Base-by-base conservation (phyloP, 1,139 yeast genomes). In the Scheffersomyces illinoinensis region DNA sequence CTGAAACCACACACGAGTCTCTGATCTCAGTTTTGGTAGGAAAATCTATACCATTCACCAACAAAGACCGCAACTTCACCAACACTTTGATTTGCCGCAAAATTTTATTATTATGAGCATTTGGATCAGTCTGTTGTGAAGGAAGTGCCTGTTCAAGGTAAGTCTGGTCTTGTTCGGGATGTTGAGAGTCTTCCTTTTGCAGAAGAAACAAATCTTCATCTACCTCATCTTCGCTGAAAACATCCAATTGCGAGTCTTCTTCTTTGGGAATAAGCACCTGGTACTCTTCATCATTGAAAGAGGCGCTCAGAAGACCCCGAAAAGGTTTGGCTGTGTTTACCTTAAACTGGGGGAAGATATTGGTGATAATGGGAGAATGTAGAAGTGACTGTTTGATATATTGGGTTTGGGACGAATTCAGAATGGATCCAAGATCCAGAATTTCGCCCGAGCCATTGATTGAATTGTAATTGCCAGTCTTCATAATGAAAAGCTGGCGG, bases 241-340 rank as follows among this genome's bases (percentile, higher is more conserved):
- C 78, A 49, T 75, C 81, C 60, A 71, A 65, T 62, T 78, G 82
- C 0, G 83, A 79, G 60, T 80, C 83, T 52, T 74, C 77, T 51
- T 76, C 81, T 26, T 70, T 73, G 0, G 78, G 75, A 2, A 75
- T 69, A 53, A 78, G 59, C 21, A 68, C 70, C 61, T 79, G 83
- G 62, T 77, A 78, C 24, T 70, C 72, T 54, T 78, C 83, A 54
- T 79, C 84, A 58, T 78, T 77, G 39, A 76, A 68, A 10, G 79
- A 72, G 5, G 70, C 62, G 61, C 76, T 73, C 19, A 75, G 60
- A 39, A 79, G 70, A 8, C 80, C 82, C 19, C 68, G 62, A 47
- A 77, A 72, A 17, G 76, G 74, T 62, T 81, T 81, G 54, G 68
- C 68, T 20, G 67, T 60, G 24, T 69, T 68, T 1, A 80, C 83